Evolutionary conservation across 495 filamentous ascomycete species (phyloP), one percentile per base, ranked within the genome.

Genomic region (Penicillium bovifimosum): DNA sequence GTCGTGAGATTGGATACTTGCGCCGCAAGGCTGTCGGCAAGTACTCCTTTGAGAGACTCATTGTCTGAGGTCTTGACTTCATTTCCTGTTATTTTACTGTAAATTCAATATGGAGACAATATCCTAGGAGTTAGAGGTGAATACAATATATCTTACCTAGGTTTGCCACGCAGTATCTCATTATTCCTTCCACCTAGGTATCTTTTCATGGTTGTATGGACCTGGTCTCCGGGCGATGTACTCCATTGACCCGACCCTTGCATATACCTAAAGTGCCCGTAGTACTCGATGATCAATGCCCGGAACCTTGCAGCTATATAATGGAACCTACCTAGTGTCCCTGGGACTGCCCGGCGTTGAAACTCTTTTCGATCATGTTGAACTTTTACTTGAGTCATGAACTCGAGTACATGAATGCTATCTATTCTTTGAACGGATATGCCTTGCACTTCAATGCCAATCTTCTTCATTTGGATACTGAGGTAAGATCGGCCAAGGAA

Each of bases 31-130:
- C 82, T 47, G 80, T 85, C 40, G 83, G 82, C 34, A 80, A 85
- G 54, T 95, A 95, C 72, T 87, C 86, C 24, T 79, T 90, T 49
- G 85, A 90, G 63, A 77, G 80, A 64, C 84, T 92, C 50, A 64
- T 80, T 45, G 69, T 90, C 51, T 85, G 71, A 60, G 41, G 39
- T 6, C 31, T 26, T 45, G 31, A 42, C 47, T 50, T 42, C 20
- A 17, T 58, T 57, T 59, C 46, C 49, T 57, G 44, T 62, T 52
- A 57, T 41, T 24, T 57, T 62, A 57, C 47, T 64, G 53, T 60
- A 64, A 40, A 55, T 33, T 36, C 32, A 50, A 45, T 29, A 29
- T 58, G 54, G 18, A 65, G 47, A 48, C 47, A 55, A 53, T 54
- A 63, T 43, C 38, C 50, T 60, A 58, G 59, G 62, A 64, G 62